A percentile compares a stretch with the other conserved stretches of the same genome.
Evolutionary conservation across 2,329 filamentous ascomycete genomes (phyloP).

Genomic region (Apiospora phragmitis): DNA sequence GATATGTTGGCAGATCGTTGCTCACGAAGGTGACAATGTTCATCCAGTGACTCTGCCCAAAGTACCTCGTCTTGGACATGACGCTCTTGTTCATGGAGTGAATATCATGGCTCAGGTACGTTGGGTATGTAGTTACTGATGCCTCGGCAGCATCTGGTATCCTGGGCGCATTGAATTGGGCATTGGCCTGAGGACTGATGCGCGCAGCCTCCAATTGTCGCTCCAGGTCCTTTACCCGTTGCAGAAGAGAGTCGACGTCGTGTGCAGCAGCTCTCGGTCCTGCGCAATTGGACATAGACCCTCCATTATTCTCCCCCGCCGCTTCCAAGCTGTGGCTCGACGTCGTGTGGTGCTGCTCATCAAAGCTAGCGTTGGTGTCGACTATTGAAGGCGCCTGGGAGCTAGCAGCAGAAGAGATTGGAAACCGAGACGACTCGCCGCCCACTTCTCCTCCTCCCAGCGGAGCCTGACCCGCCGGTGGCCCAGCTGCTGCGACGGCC

Average conservation of each 20-base stretch:
- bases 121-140: not conserved
- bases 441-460: not conserved
- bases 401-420: not conserved
- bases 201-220: conserved; percentile 36
- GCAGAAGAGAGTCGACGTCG: conserved; percentile 31
- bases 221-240: conserved; percentile 44
- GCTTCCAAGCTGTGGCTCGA: not conserved
- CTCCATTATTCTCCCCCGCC: not conserved
- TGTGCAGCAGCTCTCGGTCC: not conserved
- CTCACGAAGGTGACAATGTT: not conserved
- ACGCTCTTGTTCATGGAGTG: conserved; percentile 28
- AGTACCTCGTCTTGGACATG: conserved; percentile 32
- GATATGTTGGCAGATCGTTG: not conserved
- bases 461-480: not conserved
- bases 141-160: not conserved
- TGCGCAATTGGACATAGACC: not conserved
- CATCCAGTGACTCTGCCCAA: conserved; percentile 24
- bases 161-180: not conserved
- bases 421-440: not conserved
- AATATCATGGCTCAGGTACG: conserved; percentile 15
- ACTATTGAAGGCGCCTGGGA: not conserved
- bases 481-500: not conserved
- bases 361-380: conserved; percentile 14
- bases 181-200: conserved; percentile 20
- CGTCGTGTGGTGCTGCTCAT: not conserved